A percentile compares a stretch with the other conserved stretches of the same genome.
These are phyloP conservation scores for Urostyla sp. DNA, from an alignment of 73 alveolate species.

Conservation along the genomic window DNA sequence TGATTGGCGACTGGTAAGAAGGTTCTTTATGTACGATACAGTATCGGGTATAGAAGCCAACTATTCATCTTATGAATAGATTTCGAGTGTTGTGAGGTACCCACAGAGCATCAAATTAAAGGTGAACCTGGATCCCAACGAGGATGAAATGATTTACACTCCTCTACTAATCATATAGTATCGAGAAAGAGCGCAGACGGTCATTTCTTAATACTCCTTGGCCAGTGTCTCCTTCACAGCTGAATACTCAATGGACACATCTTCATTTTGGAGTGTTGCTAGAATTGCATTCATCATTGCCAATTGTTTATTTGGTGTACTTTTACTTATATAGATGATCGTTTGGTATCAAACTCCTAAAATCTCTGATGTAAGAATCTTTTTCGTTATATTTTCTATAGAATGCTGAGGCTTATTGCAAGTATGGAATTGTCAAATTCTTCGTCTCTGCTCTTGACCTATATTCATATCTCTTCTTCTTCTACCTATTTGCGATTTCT, in stretches of 20 bases:
- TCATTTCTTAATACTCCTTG: neutral
- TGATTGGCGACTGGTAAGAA: slow-evolving; percentile 59
- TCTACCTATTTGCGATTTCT: slow-evolving; percentile 84
- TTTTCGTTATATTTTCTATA: too few species aligned
- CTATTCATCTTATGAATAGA: slow-evolving; percentile 55
- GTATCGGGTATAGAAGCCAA: slow-evolving; percentile 73
- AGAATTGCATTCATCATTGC: slow-evolving; percentile 59
- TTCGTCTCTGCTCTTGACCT: slow-evolving; percentile 69
- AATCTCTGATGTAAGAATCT: slow-evolving; percentile 61
- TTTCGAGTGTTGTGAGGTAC: slow-evolving; percentile 69
- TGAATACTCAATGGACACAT: slow-evolving; percentile 64
- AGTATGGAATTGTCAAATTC: slow-evolving; percentile 43
- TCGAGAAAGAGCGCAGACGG: slow-evolving; percentile 33
- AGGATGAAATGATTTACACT: slow-evolving; percentile 65
- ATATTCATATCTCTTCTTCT: slow-evolving; percentile 85
- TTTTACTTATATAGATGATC: slow-evolving; percentile 70
- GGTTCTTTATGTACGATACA: slow-evolving; percentile 78
- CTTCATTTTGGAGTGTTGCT: slow-evolving; percentile 59
- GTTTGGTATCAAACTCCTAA: slow-evolving; percentile 74
- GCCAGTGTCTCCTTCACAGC: slow-evolving; percentile 58
- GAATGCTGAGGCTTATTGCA: neutral
- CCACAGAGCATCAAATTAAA: slow-evolving; percentile 47
- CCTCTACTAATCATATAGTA: slow-evolving; percentile 67
- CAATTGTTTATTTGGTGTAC: slow-evolving; percentile 44
- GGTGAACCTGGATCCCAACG: slow-evolving; percentile 48